Conservation (phyloP, 2,329 filamentous ascomycete species). For the Fusarium anthophilum region DNA sequence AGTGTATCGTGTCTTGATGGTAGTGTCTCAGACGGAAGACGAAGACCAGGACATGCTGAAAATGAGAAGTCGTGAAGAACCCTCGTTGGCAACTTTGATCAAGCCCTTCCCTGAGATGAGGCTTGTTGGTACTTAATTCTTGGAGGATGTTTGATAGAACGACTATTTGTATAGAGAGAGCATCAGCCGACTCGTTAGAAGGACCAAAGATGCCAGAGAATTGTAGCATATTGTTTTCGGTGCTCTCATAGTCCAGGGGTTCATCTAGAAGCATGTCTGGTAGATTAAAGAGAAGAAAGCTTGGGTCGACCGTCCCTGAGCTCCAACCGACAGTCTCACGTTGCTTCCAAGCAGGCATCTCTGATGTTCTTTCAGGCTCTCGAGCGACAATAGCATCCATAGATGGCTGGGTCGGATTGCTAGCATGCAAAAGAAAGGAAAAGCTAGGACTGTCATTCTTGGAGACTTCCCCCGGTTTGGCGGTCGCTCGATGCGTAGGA, state of each 20-base stretch:
- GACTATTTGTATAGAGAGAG: not conserved
- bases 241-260: not conserved
- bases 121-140: not conserved
- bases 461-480: no score
- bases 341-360: conserved; percentile 2
- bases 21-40: conserved; percentile 22
- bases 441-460: not conserved
- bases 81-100: not conserved
- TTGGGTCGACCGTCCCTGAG: conserved; percentile 5
- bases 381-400: conserved; percentile 3
- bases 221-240: fast-evolving
- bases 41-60: not conserved
- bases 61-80: conserved; percentile 8
- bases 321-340: not conserved
- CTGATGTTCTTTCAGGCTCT: conserved; percentile 14
- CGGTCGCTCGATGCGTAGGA: not conserved
- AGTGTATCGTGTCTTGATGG: conserved; percentile 11
- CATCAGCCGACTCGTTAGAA: not conserved
- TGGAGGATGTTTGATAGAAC: not conserved
- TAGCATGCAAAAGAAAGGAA: conserved; percentile 9
- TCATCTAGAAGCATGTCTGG: conserved; percentile 17
- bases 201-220: not conserved
- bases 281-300: conserved; percentile 10
- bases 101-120: not conserved
- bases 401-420: not conserved